phyloP scores from a whole-genome alignment of 208 protist species.

The Leishmania turanica region DNA sequence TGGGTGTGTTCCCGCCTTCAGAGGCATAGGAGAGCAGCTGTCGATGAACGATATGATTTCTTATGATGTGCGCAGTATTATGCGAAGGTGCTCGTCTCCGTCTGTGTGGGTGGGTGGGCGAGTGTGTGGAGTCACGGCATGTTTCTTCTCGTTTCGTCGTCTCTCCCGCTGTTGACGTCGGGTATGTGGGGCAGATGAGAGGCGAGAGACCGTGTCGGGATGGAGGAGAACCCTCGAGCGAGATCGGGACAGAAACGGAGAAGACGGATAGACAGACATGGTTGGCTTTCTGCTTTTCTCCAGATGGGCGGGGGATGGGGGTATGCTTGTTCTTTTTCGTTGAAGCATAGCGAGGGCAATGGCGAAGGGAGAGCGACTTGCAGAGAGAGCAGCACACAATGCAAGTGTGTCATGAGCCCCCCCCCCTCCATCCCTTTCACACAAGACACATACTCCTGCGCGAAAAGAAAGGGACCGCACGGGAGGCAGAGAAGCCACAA shows the following conservation, averaged over 20 bases:
- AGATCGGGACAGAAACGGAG: background rate
- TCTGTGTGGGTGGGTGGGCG: background rate
- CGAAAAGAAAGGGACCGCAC: background rate
- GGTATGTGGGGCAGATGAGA: background rate
- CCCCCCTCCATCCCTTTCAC: background rate
- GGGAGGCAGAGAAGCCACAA: background rate
- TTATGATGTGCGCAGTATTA: background rate
- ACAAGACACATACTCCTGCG: background rate
- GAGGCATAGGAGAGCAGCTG: background rate
- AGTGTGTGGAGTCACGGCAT: background rate
- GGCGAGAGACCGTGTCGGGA: background rate
- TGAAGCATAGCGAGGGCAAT: background rate
- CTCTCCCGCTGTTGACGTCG: background rate
- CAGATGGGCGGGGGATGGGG: no score
- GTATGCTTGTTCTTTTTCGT: background rate
- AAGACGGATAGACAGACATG: background rate
- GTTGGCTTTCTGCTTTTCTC: background rate
- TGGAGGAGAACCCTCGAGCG: background rate
- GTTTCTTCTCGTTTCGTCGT: background rate
- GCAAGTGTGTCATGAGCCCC: background rate
- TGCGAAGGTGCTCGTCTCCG: background rate
- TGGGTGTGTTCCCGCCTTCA: background rate
- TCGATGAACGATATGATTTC: background rate
- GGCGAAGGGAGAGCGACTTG: background rate
- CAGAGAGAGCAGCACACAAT: background rate